Conservation (phyloP, 805 yeast species). For the Sungouiella blattae region DNA sequence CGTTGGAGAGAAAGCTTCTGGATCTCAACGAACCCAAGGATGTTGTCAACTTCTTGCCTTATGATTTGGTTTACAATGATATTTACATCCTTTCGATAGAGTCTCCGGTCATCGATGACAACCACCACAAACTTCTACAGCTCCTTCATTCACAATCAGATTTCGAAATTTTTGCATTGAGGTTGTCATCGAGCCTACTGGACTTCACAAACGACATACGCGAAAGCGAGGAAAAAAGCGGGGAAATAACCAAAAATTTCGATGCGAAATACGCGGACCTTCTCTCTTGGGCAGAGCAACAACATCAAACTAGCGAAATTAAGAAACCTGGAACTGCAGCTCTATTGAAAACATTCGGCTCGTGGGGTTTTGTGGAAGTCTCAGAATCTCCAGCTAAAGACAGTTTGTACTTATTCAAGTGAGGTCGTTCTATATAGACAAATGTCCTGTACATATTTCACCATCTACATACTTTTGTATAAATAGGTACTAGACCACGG, state of each 20-base stretch:
- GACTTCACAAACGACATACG: background rate
- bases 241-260: background rate
- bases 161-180: conserved; percentile 27
- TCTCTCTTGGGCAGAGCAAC: conserved; percentile 10
- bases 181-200: conserved; percentile 19
- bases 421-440: no score
- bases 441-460: no score
- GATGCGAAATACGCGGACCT: conserved; percentile 12
- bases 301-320: background rate
- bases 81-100: conserved; percentile 31
- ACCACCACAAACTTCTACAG: conserved; percentile 23
- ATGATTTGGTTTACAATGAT: conserved; percentile 25
- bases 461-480: no score
- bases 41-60: conserved; percentile 22
- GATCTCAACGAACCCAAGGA: conserved; percentile 3
- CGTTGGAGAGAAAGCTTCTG: background rate
- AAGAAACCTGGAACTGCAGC: background rate
- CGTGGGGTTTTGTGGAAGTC: conserved; percentile 15
- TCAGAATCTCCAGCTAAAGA: background rate
- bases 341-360: conserved; percentile 11
- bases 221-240: background rate
- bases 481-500: no score
- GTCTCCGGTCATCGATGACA: conserved; percentile 18
- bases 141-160: conserved; percentile 18
- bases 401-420: background rate